These are phyloP conservation scores for Thraustochytrium sp. DNA, from an alignment of 352 stramenopile genomes.

Conservation along the genomic window DNA sequence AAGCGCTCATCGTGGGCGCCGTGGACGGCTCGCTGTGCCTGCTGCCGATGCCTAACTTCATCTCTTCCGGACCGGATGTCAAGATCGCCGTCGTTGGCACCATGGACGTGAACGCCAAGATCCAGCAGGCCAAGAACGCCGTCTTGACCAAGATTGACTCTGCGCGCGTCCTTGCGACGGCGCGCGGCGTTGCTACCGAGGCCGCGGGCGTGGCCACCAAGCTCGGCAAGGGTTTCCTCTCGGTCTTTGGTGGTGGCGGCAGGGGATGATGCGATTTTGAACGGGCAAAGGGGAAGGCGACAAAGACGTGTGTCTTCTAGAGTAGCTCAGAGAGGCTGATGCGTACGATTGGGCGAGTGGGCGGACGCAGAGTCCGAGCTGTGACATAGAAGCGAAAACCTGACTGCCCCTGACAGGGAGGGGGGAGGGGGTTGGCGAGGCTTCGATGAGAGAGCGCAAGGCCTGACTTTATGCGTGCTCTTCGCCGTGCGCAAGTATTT, in stretches of 20 bases:
- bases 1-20: background rate
- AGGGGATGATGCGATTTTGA: background rate
- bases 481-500: too few relatives aligned
- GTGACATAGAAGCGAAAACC: too few relatives aligned
- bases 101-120: conserved; percentile 32
- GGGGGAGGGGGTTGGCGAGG: too few relatives aligned
- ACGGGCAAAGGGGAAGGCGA: background rate
- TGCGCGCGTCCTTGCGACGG: background rate
- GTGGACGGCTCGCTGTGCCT: background rate
- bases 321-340: too few relatives aligned
- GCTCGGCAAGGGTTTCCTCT: background rate
- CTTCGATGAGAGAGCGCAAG: too few relatives aligned
- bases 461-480: too few relatives aligned
- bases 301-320: background rate
- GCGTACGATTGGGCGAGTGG: too few relatives aligned
- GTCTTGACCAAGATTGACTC: conserved; percentile 35
- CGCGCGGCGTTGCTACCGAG: conserved; percentile 15
- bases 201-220: conserved; percentile 21
- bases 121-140: conserved; percentile 6
- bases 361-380: too few relatives aligned
- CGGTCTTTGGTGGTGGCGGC: conserved; percentile 10
- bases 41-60: background rate
- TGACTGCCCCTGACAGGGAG: too few relatives aligned
- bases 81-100: background rate
- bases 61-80: background rate